Evolutionary conservation across 2,329 filamentous ascomycete species (phyloP).

Genomic region (Gnomoniopsis smithogilvyi): DNA sequence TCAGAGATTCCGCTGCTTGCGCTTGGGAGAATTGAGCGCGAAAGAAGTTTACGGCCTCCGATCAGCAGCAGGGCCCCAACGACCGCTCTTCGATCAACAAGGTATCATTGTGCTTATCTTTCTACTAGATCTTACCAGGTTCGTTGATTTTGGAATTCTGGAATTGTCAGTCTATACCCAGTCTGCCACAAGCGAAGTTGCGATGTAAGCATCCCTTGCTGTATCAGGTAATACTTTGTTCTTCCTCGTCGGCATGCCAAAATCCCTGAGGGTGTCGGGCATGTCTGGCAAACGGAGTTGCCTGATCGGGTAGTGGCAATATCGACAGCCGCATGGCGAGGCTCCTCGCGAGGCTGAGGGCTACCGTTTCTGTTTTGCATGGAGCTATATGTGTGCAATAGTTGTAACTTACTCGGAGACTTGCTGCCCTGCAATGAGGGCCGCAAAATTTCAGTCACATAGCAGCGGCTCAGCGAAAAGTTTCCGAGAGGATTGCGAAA

Average conservation of each 20-base stretch:
- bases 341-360: conserved; percentile 7
- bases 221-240: background rate
- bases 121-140: background rate
- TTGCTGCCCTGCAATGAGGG: background rate
- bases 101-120: no score
- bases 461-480: background rate
- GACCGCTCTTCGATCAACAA: background rate
- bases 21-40: background rate
- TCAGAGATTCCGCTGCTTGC: background rate
- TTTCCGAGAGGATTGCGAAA: conserved; percentile 5
- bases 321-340: background rate
- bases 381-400: background rate
- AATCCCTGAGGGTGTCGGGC: no score
- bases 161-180: background rate
- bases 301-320: background rate
- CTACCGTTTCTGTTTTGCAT: background rate
- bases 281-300: background rate
- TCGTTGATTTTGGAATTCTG: background rate
- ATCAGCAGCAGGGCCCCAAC: background rate
- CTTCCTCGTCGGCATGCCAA: no score
- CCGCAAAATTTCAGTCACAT: background rate
- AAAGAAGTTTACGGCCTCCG: background rate
- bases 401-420: background rate
- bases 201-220: background rate
- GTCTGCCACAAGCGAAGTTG: background rate